Base-by-base conservation (phyloP, 768 basidiomycete genomes). In the Boletus rubescentipes region DNA sequence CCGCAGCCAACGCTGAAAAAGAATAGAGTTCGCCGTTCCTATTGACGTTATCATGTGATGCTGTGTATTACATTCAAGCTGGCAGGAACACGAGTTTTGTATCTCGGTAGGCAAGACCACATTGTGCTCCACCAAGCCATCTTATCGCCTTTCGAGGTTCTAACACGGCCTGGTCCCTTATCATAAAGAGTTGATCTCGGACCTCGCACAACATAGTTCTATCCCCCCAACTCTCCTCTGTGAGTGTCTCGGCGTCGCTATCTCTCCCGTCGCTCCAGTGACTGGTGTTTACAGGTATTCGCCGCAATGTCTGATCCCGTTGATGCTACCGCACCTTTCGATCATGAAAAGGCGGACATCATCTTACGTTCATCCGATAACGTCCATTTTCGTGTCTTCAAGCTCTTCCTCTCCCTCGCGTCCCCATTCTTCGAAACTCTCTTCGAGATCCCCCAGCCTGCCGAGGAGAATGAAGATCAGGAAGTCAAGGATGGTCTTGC, bases 361-460 rank as follows among this genome's bases (percentile, higher is more conserved):
- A 61, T 67, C 20, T n/a, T 68, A 12, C 65, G 59, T 14, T 63
- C 67, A 18, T 59, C 53, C 14, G 67, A 69, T 49, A 53, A 60
- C 4, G 45, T 72, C 23, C 58, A 73, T 36, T 58, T 73, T 38
- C 61, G 53, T 16, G 58, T 72, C 16, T 69, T 72, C 54, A 70
- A 62, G 14, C 51, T 61, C 5, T 65, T 73, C 34, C 67, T 73
- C 15, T 59, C 62, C 21, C 61, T 68, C 23, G 63, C 73, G 6
- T 74, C 72, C 12, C 61, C 68, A 0, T 61, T 72, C 42, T 76
- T 73, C 43, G 55, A 62, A 18, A 60, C 61, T 20, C 67, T 75
- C 53, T 70, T 73, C 40, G 46, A 57, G 14, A 57, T 70, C 6
- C 68, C 68, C 5, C 66, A 72, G 31, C 54, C 68, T n/a, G 20